Base-by-base conservation (phyloP, 805 yeast species). In the Candida ascalaphidarum region DNA sequence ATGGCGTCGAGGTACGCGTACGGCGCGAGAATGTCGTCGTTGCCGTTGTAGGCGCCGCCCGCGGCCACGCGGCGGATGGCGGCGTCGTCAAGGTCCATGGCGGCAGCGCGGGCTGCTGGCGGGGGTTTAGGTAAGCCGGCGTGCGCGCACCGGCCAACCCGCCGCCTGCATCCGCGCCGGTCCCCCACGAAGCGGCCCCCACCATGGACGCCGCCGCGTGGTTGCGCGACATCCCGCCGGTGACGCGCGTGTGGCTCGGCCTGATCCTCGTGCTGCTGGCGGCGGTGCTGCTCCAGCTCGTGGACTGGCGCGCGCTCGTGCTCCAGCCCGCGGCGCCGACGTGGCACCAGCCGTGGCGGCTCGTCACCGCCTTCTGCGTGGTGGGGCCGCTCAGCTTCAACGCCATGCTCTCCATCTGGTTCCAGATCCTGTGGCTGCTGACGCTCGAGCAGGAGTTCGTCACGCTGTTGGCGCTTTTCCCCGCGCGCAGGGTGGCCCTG, bases 291-390 rank as follows among this genome's bases (percentile, higher is more conserved):
- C 29, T 45, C 28, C 33, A 40, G 17, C 15, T 45, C 3, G 40
- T 55, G n/a, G 32, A 41, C 7, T 32, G 33, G 2, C 21, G 35
- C 8, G 40, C 35, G 21, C 35, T 61, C 20, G 27, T 41, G 6
- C 58, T 52, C 34, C 17, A 36, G 2, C 58, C 60, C 1, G 51
- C 46, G 13, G 44, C 43, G 35, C 44, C 53, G 9, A 37, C 55
- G 16, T 18, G 38, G 15, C 29, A 29, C n/a, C 57, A 61, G 40
- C 59, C 56, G 6, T 61, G 66, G 67, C 37, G 66, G 21, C 29
- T 58, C 10, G 12, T 56, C 11, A 51, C 65, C 10, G 40, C 58
- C 11, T 61, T 59, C 37, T 50, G 51, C 34, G 51, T 43, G 25
- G 48, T 53, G 28, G 61, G 53, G 4, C 49, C 44, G 19, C 36